A percentile compares a stretch with the other conserved stretches of the same genome.
Evolutionary conservation across 208 protist species (phyloP).

Genomic region (Wallacemonas sp.): DNA sequence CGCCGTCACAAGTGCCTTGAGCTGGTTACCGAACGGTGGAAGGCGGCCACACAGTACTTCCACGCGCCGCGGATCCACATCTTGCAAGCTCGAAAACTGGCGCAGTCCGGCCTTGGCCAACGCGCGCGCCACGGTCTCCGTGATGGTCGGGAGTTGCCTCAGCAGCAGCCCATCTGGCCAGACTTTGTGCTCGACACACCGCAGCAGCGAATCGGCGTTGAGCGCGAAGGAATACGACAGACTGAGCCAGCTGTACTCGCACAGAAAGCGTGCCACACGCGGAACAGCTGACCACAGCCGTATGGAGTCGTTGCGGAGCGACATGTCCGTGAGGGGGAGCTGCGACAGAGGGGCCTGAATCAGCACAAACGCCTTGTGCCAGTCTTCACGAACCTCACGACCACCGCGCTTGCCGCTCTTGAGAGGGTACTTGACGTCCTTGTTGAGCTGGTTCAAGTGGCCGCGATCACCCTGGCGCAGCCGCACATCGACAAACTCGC

Average conservation of each 20-base stretch:
- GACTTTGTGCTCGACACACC: slow-evolving; percentile 74
- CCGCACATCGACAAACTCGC: slow-evolving; percentile 71
- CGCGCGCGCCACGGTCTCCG: slow-evolving; percentile 46
- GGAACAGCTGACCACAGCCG: slow-evolving; percentile 69
- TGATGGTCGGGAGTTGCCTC: slow-evolving; percentile 71
- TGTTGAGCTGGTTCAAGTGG: slow-evolving; percentile 83
- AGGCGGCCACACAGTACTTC: slow-evolving; percentile 65
- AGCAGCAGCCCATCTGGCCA: slow-evolving; percentile 75
- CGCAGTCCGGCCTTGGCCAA: slow-evolving; percentile 49
- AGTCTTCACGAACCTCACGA: slow-evolving; percentile 82
- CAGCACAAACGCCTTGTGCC: slow-evolving; percentile 89
- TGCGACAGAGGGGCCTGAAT: slow-evolving; percentile 73
- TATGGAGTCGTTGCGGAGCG: slow-evolving; percentile 74
- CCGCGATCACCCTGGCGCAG: slow-evolving; percentile 82
- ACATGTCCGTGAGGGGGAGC: slow-evolving; percentile 59
- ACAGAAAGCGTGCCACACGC: slow-evolving; percentile 63
- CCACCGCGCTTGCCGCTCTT: slow-evolving; percentile 63
- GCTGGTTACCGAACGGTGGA: slow-evolving; percentile 71
- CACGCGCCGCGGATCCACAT: slow-evolving; percentile 50
- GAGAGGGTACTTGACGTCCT: slow-evolving; percentile 60
- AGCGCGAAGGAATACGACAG: slow-evolving; percentile 49
- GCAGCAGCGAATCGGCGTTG: slow-evolving; percentile 47
- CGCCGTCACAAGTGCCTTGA: slow-evolving; percentile 31
- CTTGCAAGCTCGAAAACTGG: slow-evolving; percentile 37
- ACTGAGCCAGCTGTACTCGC: slow-evolving; percentile 55